Evolutionary conservation across 352 stramenopile genomes (phyloP).

Genomic region (Thalassiosira hispida): DNA sequence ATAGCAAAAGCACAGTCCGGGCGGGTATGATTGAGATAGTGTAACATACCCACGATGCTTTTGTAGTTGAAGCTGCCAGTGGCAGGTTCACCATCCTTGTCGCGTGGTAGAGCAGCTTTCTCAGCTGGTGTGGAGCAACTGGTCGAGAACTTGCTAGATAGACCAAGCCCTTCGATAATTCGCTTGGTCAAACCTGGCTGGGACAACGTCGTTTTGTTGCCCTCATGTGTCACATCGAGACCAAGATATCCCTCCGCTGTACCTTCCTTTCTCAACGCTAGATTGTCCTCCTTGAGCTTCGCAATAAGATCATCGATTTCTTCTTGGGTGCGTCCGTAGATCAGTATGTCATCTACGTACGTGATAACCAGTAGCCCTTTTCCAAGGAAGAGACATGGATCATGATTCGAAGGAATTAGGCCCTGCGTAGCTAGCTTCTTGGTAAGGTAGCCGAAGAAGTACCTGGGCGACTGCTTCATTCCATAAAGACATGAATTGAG

Average conservation of each 20-base stretch:
- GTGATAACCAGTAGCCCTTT: not conserved
- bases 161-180: constrained; percentile 1
- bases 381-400: constrained; percentile 49
- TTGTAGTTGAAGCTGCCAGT: not conserved
- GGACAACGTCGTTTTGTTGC: constrained; percentile 20
- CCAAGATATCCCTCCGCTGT: constrained; percentile 22
- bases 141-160: not conserved
- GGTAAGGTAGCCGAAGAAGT: constrained; percentile 49
- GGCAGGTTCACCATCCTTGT: constrained; percentile 5
- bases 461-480: constrained; percentile 19
- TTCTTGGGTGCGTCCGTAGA: constrained; percentile 9
- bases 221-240: constrained; percentile 42
- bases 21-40: constrained; percentile 4
- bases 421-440: not conserved
- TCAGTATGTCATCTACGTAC: not conserved
- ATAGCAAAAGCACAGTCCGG: constrained; percentile 1
- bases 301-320: constrained; percentile 44
- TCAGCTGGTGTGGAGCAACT: not conserved
- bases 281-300: not conserved
- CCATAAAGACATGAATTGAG: too few species aligned
- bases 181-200: not conserved
- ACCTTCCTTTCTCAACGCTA: not conserved
- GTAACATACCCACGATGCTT: constrained; percentile 4
- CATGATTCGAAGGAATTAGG: constrained; percentile 18
- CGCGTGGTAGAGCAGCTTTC: not conserved